A percentile compares a stretch with the other conserved stretches of the same genome.
These are phyloP conservation scores for Fusarium sp. DNA, from an alignment of 2,329 filamentous ascomycete species.

Conservation along the genomic window DNA sequence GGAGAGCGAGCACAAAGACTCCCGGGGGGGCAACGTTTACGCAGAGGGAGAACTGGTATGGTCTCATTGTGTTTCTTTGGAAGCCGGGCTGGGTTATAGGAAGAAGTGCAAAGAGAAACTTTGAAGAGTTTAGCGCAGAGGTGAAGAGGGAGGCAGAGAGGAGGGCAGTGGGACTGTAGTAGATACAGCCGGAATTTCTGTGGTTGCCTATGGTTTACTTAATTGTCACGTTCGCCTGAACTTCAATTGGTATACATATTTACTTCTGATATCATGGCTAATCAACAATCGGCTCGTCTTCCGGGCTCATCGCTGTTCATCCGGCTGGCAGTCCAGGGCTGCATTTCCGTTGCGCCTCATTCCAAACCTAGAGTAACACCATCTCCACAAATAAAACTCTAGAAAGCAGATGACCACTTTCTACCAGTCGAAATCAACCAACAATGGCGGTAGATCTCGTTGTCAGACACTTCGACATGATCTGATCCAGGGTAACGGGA, in stretches of 20 bases:
- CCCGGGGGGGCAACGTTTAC: neutral
- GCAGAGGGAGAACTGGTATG: slow-evolving; percentile 1
- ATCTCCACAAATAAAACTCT: neutral
- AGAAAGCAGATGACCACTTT: neutral
- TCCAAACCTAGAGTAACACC: neutral
- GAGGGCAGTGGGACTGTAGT: neutral
- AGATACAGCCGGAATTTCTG: too few relatives aligned
- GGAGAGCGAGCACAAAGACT: slow-evolving; percentile 7
- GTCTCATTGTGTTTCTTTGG: slow-evolving; percentile 6
- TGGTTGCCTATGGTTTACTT: too few relatives aligned
- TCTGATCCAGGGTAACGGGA: slow-evolving; percentile 8
- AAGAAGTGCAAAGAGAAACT: neutral
- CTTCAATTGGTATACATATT: too few relatives aligned
- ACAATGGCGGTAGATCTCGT: neutral
- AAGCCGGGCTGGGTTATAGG: neutral
- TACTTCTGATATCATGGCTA: too few relatives aligned
- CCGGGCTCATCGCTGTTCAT: fast-evolving
- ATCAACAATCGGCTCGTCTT: too few relatives aligned
- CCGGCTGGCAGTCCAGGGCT: neutral
- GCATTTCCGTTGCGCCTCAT: neutral
- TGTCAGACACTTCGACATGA: slow-evolving; percentile 7
- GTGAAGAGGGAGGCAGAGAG: slow-evolving; percentile 11
- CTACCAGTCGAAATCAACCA: neutral
- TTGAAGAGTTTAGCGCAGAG: neutral
- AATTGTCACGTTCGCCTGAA: too few relatives aligned